phyloP scores from a whole-genome alignment of 2,329 filamentous ascomycete species.

The Fusarium albosuccineum region DNA sequence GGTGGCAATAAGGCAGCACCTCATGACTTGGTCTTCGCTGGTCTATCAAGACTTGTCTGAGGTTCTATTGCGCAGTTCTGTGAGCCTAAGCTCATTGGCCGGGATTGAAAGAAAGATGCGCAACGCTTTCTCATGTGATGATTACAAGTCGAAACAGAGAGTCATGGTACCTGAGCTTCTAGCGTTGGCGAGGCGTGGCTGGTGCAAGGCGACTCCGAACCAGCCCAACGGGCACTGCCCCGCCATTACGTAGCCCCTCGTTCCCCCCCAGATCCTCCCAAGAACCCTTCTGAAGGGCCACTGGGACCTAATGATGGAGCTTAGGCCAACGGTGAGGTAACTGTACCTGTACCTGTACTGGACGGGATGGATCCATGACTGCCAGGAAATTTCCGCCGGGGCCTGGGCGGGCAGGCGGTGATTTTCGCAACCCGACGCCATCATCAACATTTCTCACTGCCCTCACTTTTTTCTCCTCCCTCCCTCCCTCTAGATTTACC shows the following conservation, averaged over 20 bases:
- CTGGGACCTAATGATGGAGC: slow-evolving; percentile 3
- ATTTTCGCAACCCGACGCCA: slow-evolving; percentile 44
- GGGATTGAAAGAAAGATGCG: background rate
- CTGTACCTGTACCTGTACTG: background rate
- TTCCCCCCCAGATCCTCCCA: slow-evolving; percentile 14
- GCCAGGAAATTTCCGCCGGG: slow-evolving; percentile 39
- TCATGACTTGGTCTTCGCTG: too few relatives aligned
- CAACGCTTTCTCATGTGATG: slow-evolving; percentile 12
- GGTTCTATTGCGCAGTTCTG: too few relatives aligned
- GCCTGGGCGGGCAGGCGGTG: slow-evolving; percentile 29
- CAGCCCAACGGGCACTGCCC: slow-evolving; percentile 46
- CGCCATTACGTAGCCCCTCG: slow-evolving; percentile 52
- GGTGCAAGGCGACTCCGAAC: slow-evolving; percentile 1
- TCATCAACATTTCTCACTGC: slow-evolving; percentile 39
- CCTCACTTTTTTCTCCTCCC: slow-evolving; percentile 11
- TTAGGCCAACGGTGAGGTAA: slow-evolving; percentile 5
- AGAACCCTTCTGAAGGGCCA: slow-evolving; percentile 25
- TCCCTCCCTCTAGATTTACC: slow-evolving; percentile 14
- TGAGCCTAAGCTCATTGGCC: background rate
- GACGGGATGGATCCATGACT: background rate
- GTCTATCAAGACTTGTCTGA: too few relatives aligned
- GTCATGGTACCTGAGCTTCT: background rate
- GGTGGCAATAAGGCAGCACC: background rate
- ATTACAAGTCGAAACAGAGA: background rate
- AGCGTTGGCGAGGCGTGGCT: background rate